Base-by-base conservation (phyloP, 768 basidiomycete genomes). In the Phylloporus sp. region DNA sequence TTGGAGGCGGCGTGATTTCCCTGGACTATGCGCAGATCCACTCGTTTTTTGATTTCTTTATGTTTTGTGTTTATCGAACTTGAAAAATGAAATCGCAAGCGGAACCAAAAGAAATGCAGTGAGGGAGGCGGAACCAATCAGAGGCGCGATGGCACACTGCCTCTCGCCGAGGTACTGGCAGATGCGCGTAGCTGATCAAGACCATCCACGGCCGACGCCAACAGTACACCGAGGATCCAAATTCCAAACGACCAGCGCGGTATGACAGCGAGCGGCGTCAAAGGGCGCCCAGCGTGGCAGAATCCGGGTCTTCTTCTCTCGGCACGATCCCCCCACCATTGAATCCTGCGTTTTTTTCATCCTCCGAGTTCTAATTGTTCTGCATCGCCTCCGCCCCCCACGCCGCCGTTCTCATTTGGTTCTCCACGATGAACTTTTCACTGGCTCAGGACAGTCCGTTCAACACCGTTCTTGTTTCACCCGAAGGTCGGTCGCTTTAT, bases 231-330 rank as follows among this genome's bases (percentile, higher is more conserved):
- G 9, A 23, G 18, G 34, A 22, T 37, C 10, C 46, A 35, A 42
- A n/a, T n/a, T n/a, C n/a, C n/a, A n/a, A n/a, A n/a, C n/a, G n/a
- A n/a, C n/a, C n/a, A n/a, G n/a, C n/a, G n/a, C 32, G 32, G 17
- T 9, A 17, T 46, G 47, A 46, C 38, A 28, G 37, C 42, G 22
- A 48, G 18, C 37, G 47, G 50, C 36, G 46, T 44, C 26, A 46
- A 11, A n/a, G 45, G 55, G 53, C 63, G 65, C 63, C 37, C 60
- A 60, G 17, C 63, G 65, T 67, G 63, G 65, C 58, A 67, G 55
- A 65, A 65, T 59, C 60, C 49, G 53, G 31, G 34, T 6, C 58
- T 67, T 6, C 58, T 67, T 67, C 54, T 58, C 63, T 63, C 51
- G 65, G 60, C 60, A 43, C 51, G 43, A 35, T 42, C 59, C 58